Evolutionary conservation across 2,329 filamentous ascomycete genomes (phyloP), one percentile per base, ranked within the genome.

Genomic region (Diaporthe sp.): DNA sequence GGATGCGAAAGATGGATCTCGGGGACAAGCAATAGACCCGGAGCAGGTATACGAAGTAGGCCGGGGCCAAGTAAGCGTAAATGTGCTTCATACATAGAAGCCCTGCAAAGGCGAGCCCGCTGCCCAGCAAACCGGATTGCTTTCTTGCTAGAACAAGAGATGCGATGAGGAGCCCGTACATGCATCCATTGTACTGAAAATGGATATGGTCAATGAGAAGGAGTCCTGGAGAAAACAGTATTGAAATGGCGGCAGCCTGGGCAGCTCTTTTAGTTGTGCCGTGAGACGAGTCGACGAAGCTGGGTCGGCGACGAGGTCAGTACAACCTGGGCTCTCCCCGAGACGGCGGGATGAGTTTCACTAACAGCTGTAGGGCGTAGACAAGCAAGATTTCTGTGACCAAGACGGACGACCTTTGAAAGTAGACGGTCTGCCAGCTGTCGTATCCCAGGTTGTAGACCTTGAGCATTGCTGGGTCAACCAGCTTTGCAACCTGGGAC

Each of bases 131-230:
- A 0, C 94, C 94, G 3, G 93, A 93, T 81, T 90, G 91, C 79
- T 93, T 91, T 69, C 95, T 92, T 9, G 95, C 95, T 75, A 97
- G 86, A 2, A 97, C 94, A 65, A 99, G 89, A 3, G 97, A 98
- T 72, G 96, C 88, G 51, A 98, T 90, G 69, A 99, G 88, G 58
- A 98, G 87, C 51, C 97, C 97, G 83, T 98, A 99, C 85, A 99
- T 92, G 85, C 96, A 95, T 55, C 97, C 96, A 86, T 99, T 99
- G 87, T 99, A 99, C 87, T 99, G 97, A 84, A 99, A 99, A 84
- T 98, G 96, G 78, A 98, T 96, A 83, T 99, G 97, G 82, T 99
- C 97, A 83, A 99, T 98, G 82, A 99, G 97, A 76, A 99, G 88
- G 49, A 99, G 90, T 2, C 96, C 97, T 0, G 97, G 97, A 0